Conservation (phyloP, 106 monocot species). For the Amphibolis antarctica region DNA sequence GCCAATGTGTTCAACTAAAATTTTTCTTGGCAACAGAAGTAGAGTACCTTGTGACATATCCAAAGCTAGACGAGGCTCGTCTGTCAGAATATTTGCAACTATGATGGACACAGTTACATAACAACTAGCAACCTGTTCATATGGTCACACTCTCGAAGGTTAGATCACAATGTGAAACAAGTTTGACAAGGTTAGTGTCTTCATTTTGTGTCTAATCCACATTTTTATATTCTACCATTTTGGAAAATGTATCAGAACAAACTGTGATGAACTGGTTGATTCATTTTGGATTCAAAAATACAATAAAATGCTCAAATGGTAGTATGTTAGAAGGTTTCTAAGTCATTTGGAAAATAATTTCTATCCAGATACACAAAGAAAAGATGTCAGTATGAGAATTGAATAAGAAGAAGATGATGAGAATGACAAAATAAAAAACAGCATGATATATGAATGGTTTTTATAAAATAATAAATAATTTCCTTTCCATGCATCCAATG, state of each 20-base stretch:
- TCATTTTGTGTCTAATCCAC: too few species aligned
- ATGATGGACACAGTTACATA: conserved; percentile 44
- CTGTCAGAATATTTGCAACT: conserved; percentile 73
- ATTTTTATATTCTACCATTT: too few species aligned
- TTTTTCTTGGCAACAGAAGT: background rate
- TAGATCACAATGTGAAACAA: background rate
- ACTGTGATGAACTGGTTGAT: too few species aligned
- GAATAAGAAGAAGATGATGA: background rate
- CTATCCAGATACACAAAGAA: background rate
- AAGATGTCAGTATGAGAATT: background rate
- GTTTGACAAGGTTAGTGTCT: too few species aligned
- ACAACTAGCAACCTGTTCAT: conserved; percentile 29
- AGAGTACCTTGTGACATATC: conserved; percentile 46
- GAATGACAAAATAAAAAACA: background rate
- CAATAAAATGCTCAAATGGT: too few species aligned
- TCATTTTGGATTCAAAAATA: too few species aligned
- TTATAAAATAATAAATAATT: background rate
- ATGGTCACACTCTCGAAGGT: background rate
- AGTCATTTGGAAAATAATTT: too few species aligned
- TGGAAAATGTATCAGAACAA: too few species aligned
- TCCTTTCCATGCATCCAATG: too few species aligned
- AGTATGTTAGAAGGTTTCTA: too few species aligned
- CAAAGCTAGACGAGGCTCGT: conserved; percentile 34
- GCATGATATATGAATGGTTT: background rate
- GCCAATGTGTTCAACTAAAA: background rate